phyloP scores from a whole-genome alignment of 371 early-diverging fungal genomes.

The Mortierella sp. region DNA sequence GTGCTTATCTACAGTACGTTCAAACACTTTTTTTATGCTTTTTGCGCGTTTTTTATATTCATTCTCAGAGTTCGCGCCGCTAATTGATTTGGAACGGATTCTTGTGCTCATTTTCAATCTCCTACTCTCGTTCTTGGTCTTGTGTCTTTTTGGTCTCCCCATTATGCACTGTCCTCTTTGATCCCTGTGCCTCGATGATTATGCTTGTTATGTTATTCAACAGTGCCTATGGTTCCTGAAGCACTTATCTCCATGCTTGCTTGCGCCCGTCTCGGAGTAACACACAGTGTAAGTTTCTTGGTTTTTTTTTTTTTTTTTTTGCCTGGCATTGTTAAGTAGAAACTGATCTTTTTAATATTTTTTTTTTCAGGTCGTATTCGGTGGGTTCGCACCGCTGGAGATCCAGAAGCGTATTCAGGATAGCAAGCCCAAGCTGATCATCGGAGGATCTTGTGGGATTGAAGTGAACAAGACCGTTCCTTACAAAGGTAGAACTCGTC shows the following conservation, averaged over 20 bases:
- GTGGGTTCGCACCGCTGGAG: slow-evolving; percentile 86
- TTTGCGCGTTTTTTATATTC: not conserved
- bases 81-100: not conserved
- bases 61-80: not conserved
- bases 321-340: not conserved
- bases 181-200: no score
- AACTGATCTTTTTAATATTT: not conserved
- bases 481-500: slow-evolving; percentile 67
- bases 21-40: not conserved
- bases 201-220: not conserved
- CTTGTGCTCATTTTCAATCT: not conserved
- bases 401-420: slow-evolving; percentile 87
- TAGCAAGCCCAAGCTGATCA: slow-evolving; percentile 76
- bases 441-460: slow-evolving; percentile 85
- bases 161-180: not conserved
- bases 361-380: slow-evolving; percentile 56
- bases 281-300: slow-evolving; percentile 84
- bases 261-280: slow-evolving; percentile 90
- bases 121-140: no score
- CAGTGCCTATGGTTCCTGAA: slow-evolving; percentile 90
- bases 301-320: not conserved
- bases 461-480: slow-evolving; percentile 74
- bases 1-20: slow-evolving; percentile 83
- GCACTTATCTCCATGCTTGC: slow-evolving; percentile 91
- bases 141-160: not conserved